A percentile compares a stretch with the other conserved stretches of the same genome.
phyloP scores from a whole-genome alignment of 768 basidiomycete genomes.

The Dentipellis fragilis region DNA sequence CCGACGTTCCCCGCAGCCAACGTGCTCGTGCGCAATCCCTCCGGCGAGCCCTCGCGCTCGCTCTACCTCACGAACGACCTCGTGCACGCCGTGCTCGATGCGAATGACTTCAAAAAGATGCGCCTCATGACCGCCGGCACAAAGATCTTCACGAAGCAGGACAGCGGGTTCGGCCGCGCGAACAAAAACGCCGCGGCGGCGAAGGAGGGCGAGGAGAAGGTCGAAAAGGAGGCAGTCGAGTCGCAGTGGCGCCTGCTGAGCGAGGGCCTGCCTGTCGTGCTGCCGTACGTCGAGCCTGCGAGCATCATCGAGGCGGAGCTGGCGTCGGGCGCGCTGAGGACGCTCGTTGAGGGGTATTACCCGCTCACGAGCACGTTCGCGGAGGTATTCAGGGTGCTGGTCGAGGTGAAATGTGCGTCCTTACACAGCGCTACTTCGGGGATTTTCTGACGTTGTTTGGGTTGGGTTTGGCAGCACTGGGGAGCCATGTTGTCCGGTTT shows the following conservation, averaged over 20 bases:
- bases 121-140: constrained; percentile 90
- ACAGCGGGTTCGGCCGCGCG: constrained; percentile 31
- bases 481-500: constrained; percentile 69
- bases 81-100: constrained; percentile 67
- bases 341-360: constrained; percentile 71
- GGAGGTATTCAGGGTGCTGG: constrained; percentile 43
- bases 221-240: constrained; percentile 24
- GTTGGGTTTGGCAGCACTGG: constrained; percentile 34
- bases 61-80: constrained; percentile 83
- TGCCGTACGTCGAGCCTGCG: constrained; percentile 68
- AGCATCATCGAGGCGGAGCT: constrained; percentile 48
- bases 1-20: constrained; percentile 64
- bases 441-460: neutral
- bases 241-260: constrained; percentile 67
- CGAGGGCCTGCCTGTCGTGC: constrained; percentile 75
- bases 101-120: constrained; percentile 78
- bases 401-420: constrained; percentile 42
- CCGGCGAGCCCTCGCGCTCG: constrained; percentile 60
- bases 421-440: constrained; percentile 2
- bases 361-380: constrained; percentile 60
- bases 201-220: constrained; percentile 6
- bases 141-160: constrained; percentile 87
- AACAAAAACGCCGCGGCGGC: neutral
- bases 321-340: constrained; percentile 39
- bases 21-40: constrained; percentile 81